These are phyloP conservation scores for Kwoniella mangroviensis DNA, from an alignment of 768 basidiomycete genomes.

Conservation along the genomic window DNA sequence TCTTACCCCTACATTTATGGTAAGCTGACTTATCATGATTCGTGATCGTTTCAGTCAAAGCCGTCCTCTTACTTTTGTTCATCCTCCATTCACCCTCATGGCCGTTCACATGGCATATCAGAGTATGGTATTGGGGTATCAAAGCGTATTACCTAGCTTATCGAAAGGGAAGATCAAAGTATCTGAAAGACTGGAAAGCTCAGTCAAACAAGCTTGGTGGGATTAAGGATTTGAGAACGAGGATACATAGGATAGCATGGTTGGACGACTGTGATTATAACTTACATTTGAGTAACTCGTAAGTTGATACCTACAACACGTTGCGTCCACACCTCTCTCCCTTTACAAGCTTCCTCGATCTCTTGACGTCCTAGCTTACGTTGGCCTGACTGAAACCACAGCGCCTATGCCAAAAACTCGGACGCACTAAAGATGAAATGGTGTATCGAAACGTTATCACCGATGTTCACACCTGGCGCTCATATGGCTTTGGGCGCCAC, in stretches of 20 bases:
- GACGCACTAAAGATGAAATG: constrained; percentile 47
- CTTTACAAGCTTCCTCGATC: no score
- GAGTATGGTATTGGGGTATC: constrained; percentile 42
- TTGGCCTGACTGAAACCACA: background rate
- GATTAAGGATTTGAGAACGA: constrained; percentile 28
- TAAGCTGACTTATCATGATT: background rate
- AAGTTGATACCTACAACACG: constrained; percentile 6
- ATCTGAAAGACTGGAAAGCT: constrained; percentile 40
- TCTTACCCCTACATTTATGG: no score
- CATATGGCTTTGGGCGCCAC: constrained; percentile 49
- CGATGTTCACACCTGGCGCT: constrained; percentile 40
- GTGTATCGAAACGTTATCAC: constrained; percentile 40
- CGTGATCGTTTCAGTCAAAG: constrained; percentile 36
- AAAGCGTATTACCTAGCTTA: constrained; percentile 39
- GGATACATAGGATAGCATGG: constrained; percentile 37
- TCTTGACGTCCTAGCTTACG: background rate
- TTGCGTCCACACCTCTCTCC: background rate
- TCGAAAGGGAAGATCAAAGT: constrained; percentile 39
- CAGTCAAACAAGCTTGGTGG: constrained; percentile 28
- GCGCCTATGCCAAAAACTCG: constrained; percentile 45
- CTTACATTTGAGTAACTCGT: constrained; percentile 52
- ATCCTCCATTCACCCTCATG: constrained; percentile 46
- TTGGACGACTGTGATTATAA: constrained; percentile 54
- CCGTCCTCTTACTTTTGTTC: constrained; percentile 43
- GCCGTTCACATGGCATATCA: constrained; percentile 51